Evolutionary conservation across 2,329 filamentous ascomycete genomes (phyloP).

Genomic region (Aspergillus sp.): DNA sequence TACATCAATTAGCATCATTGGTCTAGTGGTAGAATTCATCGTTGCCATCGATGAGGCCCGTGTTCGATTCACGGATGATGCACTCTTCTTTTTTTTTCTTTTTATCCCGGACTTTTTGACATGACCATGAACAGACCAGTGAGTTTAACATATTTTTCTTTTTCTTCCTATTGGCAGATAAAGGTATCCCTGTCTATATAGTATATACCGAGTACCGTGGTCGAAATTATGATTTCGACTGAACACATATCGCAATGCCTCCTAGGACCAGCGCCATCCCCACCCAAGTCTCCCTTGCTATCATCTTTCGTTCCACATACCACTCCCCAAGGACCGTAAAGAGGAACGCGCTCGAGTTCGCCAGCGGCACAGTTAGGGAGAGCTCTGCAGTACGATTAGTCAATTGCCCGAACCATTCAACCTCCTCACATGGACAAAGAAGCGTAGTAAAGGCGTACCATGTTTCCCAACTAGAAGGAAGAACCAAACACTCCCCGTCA

Average conservation of each 20-base stretch:
- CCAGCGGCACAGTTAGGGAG: slow-evolving; percentile 90
- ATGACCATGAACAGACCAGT: no score
- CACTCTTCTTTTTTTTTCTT: slow-evolving; percentile 23
- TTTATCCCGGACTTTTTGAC: neutral
- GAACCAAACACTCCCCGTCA: slow-evolving; percentile 95
- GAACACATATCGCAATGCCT: slow-evolving; percentile 81
- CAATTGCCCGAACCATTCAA: neutral
- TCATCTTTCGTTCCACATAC: slow-evolving; percentile 90
- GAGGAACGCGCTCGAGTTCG: slow-evolving; percentile 91
- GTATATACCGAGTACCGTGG: neutral
- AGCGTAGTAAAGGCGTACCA: slow-evolving; percentile 57
- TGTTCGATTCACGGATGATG: slow-evolving; percentile 50
- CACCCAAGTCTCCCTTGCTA: slow-evolving; percentile 78
- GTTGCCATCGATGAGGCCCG: slow-evolving; percentile 49
- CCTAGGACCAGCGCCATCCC: slow-evolving; percentile 77
- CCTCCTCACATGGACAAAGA: neutral
- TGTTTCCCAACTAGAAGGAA: slow-evolving; percentile 91
- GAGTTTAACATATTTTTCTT: neutral
- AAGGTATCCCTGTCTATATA: neutral
- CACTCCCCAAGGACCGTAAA: slow-evolving; percentile 94
- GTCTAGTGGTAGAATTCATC: slow-evolving; percentile 49
- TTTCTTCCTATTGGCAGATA: neutral
- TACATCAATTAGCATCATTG: slow-evolving; percentile 37
- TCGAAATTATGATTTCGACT: slow-evolving; percentile 43
- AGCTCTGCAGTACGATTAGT: slow-evolving; percentile 59